Conservation (phyloP, 345 rosid species). For the Chamaenerion angustifolium region DNA sequence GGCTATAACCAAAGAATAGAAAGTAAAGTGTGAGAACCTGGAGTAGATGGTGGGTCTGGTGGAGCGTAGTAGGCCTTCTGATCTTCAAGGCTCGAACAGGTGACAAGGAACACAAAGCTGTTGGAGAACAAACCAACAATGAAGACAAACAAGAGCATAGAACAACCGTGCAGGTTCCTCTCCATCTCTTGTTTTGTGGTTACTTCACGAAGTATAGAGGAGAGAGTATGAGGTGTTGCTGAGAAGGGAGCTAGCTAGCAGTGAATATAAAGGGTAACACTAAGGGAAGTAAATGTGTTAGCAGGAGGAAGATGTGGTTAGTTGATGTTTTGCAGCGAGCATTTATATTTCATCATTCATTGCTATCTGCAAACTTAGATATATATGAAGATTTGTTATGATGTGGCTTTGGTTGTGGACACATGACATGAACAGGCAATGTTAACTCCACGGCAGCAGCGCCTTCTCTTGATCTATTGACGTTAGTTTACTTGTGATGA, state of each 20-base stretch:
- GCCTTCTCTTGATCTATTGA: neutral
- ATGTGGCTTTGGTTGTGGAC: neutral
- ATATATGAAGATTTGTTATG: neutral
- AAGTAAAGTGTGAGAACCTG: neutral
- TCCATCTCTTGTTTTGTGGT: constrained; percentile 16
- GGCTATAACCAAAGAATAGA: neutral
- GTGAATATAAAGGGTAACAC: constrained; percentile 11
- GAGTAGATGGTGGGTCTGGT: constrained; percentile 51
- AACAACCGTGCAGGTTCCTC: neutral
- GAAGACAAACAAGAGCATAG: neutral
- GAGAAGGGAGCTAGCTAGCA: constrained; percentile 6
- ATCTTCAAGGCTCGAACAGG: constrained; percentile 31
- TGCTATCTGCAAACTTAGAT: neutral
- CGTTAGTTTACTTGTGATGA: neutral
- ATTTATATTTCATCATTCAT: constrained; percentile 28
- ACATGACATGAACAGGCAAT: constrained; percentile 5
- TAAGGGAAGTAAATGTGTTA: constrained; percentile 55
- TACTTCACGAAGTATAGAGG: neutral
- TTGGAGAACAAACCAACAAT: constrained; percentile 15
- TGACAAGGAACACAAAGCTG: constrained; percentile 26
- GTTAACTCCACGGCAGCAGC: neutral
- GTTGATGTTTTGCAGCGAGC: constrained; percentile 62
- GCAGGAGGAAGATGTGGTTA: constrained; percentile 55
- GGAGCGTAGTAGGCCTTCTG: constrained; percentile 45
- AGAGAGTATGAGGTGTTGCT: constrained; percentile 1